Evolutionary conservation across 345 rosid species (phyloP), one percentile per base, ranked within the genome.

Genomic region (Eucalyptus erythrocorys): DNA sequence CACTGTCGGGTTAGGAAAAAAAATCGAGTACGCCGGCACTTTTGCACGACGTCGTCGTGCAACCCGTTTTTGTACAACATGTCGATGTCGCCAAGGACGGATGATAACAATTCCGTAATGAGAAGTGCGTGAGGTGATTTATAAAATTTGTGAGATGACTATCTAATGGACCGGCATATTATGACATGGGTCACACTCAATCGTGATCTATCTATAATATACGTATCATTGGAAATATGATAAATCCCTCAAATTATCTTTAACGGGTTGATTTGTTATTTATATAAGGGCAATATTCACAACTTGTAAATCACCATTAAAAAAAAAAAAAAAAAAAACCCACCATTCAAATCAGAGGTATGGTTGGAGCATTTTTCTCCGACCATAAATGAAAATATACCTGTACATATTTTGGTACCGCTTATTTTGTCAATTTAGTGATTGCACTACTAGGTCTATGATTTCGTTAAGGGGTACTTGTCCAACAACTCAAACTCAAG

Each of bases 221-320:
- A 6, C 43, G 9, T 2, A 34, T 17, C 2, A 10, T 4, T 13
- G 1, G 40, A 17, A 12, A 34, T 71, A 17, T 34, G 81, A 2
- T 2, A 21, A 37, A 17, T 71, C 13, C 37, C 43, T 4, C 13
- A 19, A 68, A 71, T 71, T 10, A 37, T 71, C 14, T 17, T 21
- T 34, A 71, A 34, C 13, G 24, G 43, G 12, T 68, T 9, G 43
- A 32, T 66, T 7, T 7, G 57, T 19, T 51, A 51, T 51, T 17
- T 34, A 3, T 5, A 19, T 3, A 17, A 8, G 2, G 43, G 24
- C 3, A 71, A 10, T 4, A 5, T 9, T 34, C 43, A 2, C 1
- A 19, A 37, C 1, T 71, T 19, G 17, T 68, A 17, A 68, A 17
- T 0, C 80, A 9, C 13, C 43, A 1, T 16, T 34, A 1, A 34